A percentile compares a stretch with the other conserved stretches of the same genome.
Conservation (phyloP, 2,329 filamentous ascomycete species). For the Gnomoniopsis sp. region DNA sequence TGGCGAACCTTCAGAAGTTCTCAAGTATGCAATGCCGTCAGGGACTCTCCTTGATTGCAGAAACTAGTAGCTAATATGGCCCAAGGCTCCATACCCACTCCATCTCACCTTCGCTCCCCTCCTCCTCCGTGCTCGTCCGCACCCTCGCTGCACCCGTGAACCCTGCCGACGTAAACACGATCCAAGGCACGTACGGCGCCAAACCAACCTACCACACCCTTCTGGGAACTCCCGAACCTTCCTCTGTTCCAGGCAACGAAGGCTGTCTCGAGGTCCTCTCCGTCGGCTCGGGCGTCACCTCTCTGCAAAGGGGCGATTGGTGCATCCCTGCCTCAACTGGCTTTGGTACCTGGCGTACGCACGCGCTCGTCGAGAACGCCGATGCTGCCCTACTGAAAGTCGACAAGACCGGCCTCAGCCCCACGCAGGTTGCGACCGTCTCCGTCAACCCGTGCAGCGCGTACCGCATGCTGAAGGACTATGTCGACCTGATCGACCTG, state of each 20-base stretch:
- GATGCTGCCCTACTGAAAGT: slow-evolving; percentile 63
- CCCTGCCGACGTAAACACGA: slow-evolving; percentile 95
- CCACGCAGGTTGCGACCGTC: slow-evolving; percentile 81
- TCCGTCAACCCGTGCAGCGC: slow-evolving; percentile 92
- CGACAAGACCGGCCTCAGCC: slow-evolving; percentile 66
- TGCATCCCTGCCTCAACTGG: slow-evolving; percentile 81
- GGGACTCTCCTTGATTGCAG: neutral
- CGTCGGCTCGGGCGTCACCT: slow-evolving; percentile 53
- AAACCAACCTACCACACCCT: slow-evolving; percentile 73
- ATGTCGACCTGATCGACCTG: slow-evolving; percentile 49
- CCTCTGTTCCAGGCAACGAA: slow-evolving; percentile 84
- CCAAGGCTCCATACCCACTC: slow-evolving; percentile 68
- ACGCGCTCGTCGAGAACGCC: slow-evolving; percentile 62
- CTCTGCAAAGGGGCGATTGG: slow-evolving; percentile 78
- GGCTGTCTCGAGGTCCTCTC: slow-evolving; percentile 87
- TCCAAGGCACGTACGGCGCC: slow-evolving; percentile 92
- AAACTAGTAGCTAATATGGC: neutral
- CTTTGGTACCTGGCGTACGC: slow-evolving; percentile 93
- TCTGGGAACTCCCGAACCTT: slow-evolving; percentile 73
- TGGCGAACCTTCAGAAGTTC: slow-evolving; percentile 71
- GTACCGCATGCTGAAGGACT: slow-evolving; percentile 88
- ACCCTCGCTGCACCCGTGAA: slow-evolving; percentile 92
- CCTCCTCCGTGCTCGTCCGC: slow-evolving; percentile 68
- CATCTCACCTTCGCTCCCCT: slow-evolving; percentile 70
- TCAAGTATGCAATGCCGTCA: slow-evolving; percentile 43